Percentiles rank a stretch among this genome's conserved stretches.
Evolutionary conservation across 306 rosid genomes (phyloP).

Genomic region (Medicago ruthenica): DNA sequence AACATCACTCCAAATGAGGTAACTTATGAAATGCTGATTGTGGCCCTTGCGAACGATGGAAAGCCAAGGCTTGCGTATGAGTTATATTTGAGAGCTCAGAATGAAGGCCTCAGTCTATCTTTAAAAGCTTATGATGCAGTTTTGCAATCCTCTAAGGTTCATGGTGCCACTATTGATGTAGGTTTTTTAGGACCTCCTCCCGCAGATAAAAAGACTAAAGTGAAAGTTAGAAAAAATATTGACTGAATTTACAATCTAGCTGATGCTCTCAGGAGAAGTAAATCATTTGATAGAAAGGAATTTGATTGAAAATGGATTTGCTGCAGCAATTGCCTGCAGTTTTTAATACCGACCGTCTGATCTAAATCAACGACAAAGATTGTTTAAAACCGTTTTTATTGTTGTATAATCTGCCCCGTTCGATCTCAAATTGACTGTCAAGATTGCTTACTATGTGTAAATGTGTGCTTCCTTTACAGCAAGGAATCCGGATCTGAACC

Average conservation of each 20-base stretch:
- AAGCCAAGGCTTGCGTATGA: slow-evolving; percentile 91
- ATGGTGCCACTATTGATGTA: slow-evolving; percentile 63
- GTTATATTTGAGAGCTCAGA: slow-evolving; percentile 69
- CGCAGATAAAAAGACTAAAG: slow-evolving; percentile 52
- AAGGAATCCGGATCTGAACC: slow-evolving; percentile 29
- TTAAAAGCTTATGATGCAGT: slow-evolving; percentile 77
- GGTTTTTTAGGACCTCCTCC: slow-evolving; percentile 75
- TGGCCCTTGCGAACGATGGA: slow-evolving; percentile 84
- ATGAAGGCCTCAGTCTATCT: slow-evolving; percentile 69
- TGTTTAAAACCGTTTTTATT: neutral
- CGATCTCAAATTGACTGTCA: neutral
- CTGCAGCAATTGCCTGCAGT: neutral
- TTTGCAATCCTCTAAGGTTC: slow-evolving; percentile 56
- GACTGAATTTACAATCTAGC: slow-evolving; percentile 54
- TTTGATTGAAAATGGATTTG: neutral
- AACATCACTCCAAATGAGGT: slow-evolving; percentile 73
- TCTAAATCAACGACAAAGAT: neutral
- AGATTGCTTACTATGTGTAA: neutral
- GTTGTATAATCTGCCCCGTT: neutral
- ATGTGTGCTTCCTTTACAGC: neutral
- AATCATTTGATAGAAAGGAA: slow-evolving; percentile 55
- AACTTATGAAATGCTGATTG: slow-evolving; percentile 83
- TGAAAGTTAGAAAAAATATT: slow-evolving; percentile 45
- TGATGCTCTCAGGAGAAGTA: slow-evolving; percentile 48
- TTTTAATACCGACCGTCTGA: neutral